phyloP scores from a whole-genome alignment of 1,139 yeast species.

The Yamadazyma trypodendri region DNA sequence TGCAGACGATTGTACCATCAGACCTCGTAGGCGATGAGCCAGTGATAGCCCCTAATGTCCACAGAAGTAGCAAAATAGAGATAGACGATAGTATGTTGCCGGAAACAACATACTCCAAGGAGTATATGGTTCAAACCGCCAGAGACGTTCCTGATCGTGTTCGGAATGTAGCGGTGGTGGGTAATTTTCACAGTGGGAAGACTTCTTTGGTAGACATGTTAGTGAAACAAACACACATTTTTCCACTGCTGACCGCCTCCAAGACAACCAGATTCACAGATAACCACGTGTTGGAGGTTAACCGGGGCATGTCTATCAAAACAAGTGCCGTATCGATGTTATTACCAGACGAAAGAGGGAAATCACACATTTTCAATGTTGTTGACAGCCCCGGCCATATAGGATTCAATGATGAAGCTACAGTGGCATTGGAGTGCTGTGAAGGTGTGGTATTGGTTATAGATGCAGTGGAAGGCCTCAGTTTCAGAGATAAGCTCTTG shows the following conservation, averaged over 20 bases:
- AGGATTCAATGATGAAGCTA: constrained; percentile 74
- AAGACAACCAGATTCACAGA: constrained; percentile 61
- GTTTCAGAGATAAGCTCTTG: constrained; percentile 48
- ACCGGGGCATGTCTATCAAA: constrained; percentile 70
- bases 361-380: constrained; percentile 60
- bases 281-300: constrained; percentile 64
- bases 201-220: constrained; percentile 74
- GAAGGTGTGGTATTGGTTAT: constrained; percentile 72
- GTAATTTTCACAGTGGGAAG: constrained; percentile 85
- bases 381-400: constrained; percentile 92
- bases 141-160: constrained; percentile 57
- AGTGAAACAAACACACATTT: constrained; percentile 59
- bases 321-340: constrained; percentile 63
- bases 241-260: constrained; percentile 17
- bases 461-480: constrained; percentile 85
- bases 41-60: constrained; percentile 55
- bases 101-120: constrained; percentile 56
- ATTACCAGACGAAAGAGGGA: constrained; percentile 53
- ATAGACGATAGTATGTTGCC: constrained; percentile 47
- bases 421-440: constrained; percentile 53
- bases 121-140: constrained; percentile 55
- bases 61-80: constrained; percentile 49
- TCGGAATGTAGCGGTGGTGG: constrained; percentile 80
- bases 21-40: constrained; percentile 46
- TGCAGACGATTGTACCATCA: constrained; percentile 51